Conservation (phyloP, 768 basidiomycete species). For the Phlebiopsis gigantea region DNA sequence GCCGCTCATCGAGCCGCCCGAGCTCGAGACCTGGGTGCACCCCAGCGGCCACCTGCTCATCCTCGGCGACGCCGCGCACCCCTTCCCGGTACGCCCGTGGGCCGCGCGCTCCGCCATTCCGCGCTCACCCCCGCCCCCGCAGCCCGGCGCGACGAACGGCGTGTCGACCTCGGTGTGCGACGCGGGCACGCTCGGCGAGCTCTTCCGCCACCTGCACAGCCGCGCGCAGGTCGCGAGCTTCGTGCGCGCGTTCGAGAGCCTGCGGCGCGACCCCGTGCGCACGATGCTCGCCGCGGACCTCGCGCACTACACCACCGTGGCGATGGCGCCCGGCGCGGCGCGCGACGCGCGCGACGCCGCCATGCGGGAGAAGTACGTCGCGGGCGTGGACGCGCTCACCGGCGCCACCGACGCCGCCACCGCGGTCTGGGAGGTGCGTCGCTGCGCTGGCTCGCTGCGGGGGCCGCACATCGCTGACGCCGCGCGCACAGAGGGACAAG, state of each 20-base stretch:
- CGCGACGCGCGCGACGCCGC: conserved; percentile 12
- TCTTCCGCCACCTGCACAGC: conserved; percentile 26
- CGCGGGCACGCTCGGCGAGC: conserved; percentile 27
- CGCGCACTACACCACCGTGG: conserved; percentile 16
- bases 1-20: conserved; percentile 5
- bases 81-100: conserved; percentile 24
- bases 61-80: conserved; percentile 30
- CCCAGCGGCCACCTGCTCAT: conserved; percentile 19
- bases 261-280: conserved; percentile 20
- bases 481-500: conserved; percentile 10
- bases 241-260: conserved; percentile 22
- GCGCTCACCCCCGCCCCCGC: conserved; percentile 2
- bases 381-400: conserved; percentile 11
- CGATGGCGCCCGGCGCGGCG: conserved; percentile 18
- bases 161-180: conserved; percentile 24
- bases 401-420: not conserved
- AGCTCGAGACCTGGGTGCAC: conserved; percentile 29
- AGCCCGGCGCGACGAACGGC: conserved; percentile 10
- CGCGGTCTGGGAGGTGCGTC: not conserved
- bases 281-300: conserved; percentile 15
- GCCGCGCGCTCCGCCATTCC: not conserved
- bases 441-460: conserved; percentile 6
- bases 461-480: too few species aligned
- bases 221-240: conserved; percentile 22
- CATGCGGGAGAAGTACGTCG: conserved; percentile 4